phyloP scores from a whole-genome alignment of 495 filamentous ascomycete species.

The Penicillium paradoxum region DNA sequence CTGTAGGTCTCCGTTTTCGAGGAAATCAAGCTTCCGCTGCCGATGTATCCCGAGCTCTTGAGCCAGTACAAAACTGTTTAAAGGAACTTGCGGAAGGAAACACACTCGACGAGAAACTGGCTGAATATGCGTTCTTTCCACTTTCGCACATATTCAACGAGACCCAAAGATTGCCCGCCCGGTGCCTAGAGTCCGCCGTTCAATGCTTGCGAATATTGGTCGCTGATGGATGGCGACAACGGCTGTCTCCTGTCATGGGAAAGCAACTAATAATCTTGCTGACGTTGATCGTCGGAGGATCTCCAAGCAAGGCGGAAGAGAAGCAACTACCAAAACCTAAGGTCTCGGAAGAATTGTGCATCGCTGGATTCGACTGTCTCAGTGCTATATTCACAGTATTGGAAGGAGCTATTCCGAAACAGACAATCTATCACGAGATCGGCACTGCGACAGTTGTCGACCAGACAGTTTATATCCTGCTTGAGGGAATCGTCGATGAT shows the following conservation, averaged over 20 bases:
- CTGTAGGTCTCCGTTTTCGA: constrained; percentile 57
- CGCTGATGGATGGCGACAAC: constrained; percentile 67
- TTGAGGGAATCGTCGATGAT: constrained; percentile 63
- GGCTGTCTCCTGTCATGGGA: constrained; percentile 61
- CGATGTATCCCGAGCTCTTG: constrained; percentile 51
- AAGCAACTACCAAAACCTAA: constrained; percentile 33
- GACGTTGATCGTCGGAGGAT: constrained; percentile 73
- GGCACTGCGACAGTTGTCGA: constrained; percentile 65
- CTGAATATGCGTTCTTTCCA: constrained; percentile 93
- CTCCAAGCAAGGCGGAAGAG: constrained; percentile 44
- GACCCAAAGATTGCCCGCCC: constrained; percentile 64
- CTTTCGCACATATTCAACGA: constrained; percentile 80
- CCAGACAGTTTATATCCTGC: constrained; percentile 71
- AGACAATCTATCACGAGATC: constrained; percentile 54
- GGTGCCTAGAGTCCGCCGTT: constrained; percentile 68
- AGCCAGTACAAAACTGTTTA: constrained; percentile 50
- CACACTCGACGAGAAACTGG: constrained; percentile 71
- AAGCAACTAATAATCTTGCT: constrained; percentile 83
- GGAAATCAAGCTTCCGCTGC: constrained; percentile 48
- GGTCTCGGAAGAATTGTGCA: constrained; percentile 60
- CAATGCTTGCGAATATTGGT: constrained; percentile 69
- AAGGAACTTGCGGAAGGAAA: constrained; percentile 45
- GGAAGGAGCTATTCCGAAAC: constrained; percentile 40
- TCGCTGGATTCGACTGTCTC: constrained; percentile 58
- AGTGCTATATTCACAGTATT: constrained; percentile 45